Percentiles rank a stretch among this genome's conserved stretches.
phyloP scores from a whole-genome alignment of 257 asterid genomes.

The Jacaranda mimosifolia region DNA sequence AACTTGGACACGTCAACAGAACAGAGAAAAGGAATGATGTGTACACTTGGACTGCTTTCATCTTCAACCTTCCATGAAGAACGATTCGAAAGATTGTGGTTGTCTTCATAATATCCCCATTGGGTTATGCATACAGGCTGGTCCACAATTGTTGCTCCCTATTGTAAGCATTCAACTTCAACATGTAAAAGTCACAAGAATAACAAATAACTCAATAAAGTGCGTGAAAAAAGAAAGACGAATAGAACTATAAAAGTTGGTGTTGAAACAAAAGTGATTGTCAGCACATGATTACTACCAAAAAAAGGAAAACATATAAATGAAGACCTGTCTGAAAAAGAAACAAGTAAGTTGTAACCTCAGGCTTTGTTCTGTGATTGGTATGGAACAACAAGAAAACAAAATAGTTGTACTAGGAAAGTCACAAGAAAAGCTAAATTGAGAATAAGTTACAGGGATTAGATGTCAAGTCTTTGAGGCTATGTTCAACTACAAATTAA shows the following conservation, averaged over 20 bases:
- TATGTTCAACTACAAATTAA: neutral
- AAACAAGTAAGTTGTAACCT: neutral
- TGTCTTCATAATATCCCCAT: conserved; percentile 73
- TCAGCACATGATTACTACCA: neutral
- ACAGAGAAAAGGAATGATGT: neutral
- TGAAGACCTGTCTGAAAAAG: neutral
- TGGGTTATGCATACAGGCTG: conserved; percentile 80
- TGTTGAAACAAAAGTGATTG: neutral
- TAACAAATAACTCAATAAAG: conserved; percentile 5
- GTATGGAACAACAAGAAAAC: neutral
- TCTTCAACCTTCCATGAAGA: conserved; percentile 66
- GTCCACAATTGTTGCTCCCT: conserved; percentile 85
- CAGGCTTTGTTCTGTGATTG: neutral
- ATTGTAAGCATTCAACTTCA: conserved; percentile 30
- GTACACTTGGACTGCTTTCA: conserved; percentile 52
- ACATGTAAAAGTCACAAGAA: neutral
- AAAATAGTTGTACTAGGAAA: neutral
- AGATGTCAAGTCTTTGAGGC: conserved; percentile 3
- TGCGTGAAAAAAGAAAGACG: neutral
- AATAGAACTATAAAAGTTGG: neutral
- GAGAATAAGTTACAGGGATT: neutral
- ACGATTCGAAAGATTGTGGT: conserved; percentile 53
- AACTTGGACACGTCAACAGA: neutral
- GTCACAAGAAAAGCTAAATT: neutral
- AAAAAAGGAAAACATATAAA: neutral